Conservation (phyloP, 495 filamentous ascomycete genomes). For the Aspergillus olivimuriae region DNA sequence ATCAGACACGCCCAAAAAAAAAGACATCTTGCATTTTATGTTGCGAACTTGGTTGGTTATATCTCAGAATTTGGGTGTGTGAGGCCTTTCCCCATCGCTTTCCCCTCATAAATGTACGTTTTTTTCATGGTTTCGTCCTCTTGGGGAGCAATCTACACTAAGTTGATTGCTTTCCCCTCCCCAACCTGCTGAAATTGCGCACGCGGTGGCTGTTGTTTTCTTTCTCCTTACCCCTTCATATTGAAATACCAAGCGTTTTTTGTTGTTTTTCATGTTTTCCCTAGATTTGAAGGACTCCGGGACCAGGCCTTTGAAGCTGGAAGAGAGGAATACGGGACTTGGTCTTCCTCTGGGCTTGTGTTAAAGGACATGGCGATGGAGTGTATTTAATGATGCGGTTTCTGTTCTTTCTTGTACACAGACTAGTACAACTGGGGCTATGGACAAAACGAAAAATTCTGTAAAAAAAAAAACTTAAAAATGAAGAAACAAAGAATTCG, state of each 20-base stretch:
- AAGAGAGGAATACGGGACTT: not conserved
- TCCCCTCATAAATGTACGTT: constrained; percentile 20
- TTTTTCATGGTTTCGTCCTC: constrained; percentile 10
- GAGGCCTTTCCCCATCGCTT: constrained; percentile 20
- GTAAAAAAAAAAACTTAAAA: constrained; percentile 11
- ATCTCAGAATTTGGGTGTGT: constrained; percentile 32
- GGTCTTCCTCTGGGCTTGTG: not conserved
- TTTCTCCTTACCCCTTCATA: not conserved
- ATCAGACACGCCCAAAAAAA: constrained; percentile 23
- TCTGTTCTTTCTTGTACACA: constrained; percentile 21
- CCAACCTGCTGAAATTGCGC: constrained; percentile 18
- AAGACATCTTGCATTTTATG: constrained; percentile 33
- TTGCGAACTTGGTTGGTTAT: constrained; percentile 41
- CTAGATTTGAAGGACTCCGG: constrained; percentile 18
- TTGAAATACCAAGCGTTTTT: not conserved
- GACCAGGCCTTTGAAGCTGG: not conserved
- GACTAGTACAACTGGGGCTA: constrained; percentile 14
- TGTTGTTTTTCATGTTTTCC: not conserved
- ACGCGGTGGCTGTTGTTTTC: constrained; percentile 11
- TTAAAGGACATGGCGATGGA: too few species aligned
- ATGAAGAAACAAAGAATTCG: constrained; percentile 14
- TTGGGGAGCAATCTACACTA: constrained; percentile 8
- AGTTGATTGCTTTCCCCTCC: constrained; percentile 13
- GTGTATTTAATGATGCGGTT: not conserved
- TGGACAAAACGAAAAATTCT: constrained; percentile 11